These are phyloP conservation scores for Sugiyamaella floridensis DNA, from an alignment of 805 yeast species.

Conservation along the genomic window DNA sequence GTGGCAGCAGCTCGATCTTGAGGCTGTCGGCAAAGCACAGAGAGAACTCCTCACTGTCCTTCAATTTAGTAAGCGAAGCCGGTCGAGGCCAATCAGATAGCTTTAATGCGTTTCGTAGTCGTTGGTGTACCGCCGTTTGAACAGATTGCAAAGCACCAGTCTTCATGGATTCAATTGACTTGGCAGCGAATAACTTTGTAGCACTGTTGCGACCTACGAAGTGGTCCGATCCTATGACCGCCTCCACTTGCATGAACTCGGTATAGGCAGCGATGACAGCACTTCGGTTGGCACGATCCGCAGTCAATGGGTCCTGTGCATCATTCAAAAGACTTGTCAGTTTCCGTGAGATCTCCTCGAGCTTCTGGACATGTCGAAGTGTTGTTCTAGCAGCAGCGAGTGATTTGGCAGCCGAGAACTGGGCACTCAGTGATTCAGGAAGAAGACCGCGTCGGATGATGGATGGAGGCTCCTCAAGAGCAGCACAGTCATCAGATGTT, in stretches of 20 bases:
- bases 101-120: neutral
- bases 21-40: neutral
- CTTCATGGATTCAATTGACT: neutral
- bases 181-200: neutral
- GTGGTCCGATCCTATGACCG: neutral
- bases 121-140: neutral
- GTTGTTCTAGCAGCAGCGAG: neutral
- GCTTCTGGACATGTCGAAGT: neutral
- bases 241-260: neutral
- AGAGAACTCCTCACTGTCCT: neutral
- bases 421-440: neutral
- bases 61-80: neutral
- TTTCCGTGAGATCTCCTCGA: neutral
- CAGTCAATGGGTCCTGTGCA: neutral
- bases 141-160: neutral
- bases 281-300: neutral
- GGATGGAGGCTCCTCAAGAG: constrained; percentile 40
- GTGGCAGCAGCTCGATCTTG: neutral
- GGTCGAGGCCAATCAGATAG: neutral
- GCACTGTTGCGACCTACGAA: neutral
- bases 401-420: neutral
- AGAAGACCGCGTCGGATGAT: neutral
- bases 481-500: constrained; percentile 51
- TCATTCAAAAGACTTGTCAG: neutral
- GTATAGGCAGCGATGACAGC: neutral